Conservation (phyloP, 768 basidiomycete genomes). For the Leccinum subtestaceum region DNA sequence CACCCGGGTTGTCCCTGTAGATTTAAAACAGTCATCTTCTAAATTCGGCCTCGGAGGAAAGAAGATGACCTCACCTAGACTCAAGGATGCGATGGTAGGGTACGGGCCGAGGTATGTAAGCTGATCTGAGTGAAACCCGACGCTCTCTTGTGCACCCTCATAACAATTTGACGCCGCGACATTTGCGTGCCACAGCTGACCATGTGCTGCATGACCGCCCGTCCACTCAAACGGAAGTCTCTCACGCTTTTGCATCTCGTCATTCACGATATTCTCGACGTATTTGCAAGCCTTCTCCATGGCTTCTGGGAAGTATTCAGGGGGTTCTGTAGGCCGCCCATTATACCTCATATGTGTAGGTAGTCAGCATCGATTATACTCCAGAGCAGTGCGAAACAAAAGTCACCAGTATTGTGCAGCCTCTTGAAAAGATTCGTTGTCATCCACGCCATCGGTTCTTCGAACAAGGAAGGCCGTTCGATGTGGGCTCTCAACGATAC, state of each 20-base stretch:
- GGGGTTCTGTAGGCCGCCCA: constrained; percentile 58
- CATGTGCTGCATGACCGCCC: constrained; percentile 25
- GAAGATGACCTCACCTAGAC: constrained; percentile 52
- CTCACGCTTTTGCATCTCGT: constrained; percentile 59
- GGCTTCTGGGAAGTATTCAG: constrained; percentile 53
- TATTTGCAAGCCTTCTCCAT: constrained; percentile 81
- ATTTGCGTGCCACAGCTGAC: constrained; percentile 66
- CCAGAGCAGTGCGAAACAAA: not conserved
- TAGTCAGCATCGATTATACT: constrained; percentile 8
- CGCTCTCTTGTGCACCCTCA: constrained; percentile 75
- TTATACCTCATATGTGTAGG: constrained; percentile 60
- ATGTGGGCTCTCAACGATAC: constrained; percentile 81
- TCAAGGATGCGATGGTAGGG: constrained; percentile 82
- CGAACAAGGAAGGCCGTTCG: constrained; percentile 75
- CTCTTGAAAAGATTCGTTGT: constrained; percentile 59
- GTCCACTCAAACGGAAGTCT: constrained; percentile 71
- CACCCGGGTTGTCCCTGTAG: constrained; percentile 58
- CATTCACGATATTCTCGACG: constrained; percentile 68
- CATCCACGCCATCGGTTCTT: constrained; percentile 41
- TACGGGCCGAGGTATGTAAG: constrained; percentile 80
- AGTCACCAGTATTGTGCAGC: constrained; percentile 73
- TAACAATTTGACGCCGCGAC: constrained; percentile 87
- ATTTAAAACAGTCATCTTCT: not conserved
- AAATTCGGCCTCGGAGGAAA: not conserved
- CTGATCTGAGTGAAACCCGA: constrained; percentile 81